Conservation (phyloP, 805 yeast genomes). For the Starmerella cellae region DNA sequence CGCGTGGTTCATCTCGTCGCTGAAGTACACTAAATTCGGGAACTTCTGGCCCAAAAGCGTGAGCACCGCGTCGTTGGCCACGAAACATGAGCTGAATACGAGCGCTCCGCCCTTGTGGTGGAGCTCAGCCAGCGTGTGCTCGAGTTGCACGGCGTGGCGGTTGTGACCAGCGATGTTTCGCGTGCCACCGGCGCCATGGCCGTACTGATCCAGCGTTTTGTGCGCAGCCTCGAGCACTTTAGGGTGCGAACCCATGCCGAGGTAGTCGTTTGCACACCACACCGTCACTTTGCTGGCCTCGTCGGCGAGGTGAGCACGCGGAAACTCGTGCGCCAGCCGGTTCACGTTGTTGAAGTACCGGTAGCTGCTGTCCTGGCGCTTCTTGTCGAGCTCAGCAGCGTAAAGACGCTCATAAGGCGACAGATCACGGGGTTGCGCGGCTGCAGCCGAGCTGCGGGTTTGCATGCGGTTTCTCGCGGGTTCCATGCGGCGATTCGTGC, state of each 20-base stretch:
- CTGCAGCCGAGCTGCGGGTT: background rate
- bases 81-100: constrained; percentile 90
- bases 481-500: constrained; percentile 13
- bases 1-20: constrained; percentile 91
- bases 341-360: constrained; percentile 95
- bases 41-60: constrained; percentile 82
- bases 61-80: constrained; percentile 91
- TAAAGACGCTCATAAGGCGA: constrained; percentile 28
- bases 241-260: constrained; percentile 83
- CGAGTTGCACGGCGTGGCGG: constrained; percentile 73
- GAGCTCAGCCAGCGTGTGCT: constrained; percentile 72
- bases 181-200: constrained; percentile 99
- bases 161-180: constrained; percentile 98
- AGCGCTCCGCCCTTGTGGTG: constrained; percentile 92
- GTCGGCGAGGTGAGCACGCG: constrained; percentile 77
- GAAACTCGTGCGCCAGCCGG: constrained; percentile 87
- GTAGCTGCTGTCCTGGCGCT: constrained; percentile 81
- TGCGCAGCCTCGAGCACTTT: constrained; percentile 66
- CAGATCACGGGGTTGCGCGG: background rate
- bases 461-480: constrained; percentile 21
- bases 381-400: constrained; percentile 50
- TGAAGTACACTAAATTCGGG: constrained; percentile 78
- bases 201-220: constrained; percentile 69
- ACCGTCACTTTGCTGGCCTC: constrained; percentile 76
- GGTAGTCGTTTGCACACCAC: constrained; percentile 97